Conservation (phyloP, 768 basidiomycete species). For the Steccherinum ochraceum region DNA sequence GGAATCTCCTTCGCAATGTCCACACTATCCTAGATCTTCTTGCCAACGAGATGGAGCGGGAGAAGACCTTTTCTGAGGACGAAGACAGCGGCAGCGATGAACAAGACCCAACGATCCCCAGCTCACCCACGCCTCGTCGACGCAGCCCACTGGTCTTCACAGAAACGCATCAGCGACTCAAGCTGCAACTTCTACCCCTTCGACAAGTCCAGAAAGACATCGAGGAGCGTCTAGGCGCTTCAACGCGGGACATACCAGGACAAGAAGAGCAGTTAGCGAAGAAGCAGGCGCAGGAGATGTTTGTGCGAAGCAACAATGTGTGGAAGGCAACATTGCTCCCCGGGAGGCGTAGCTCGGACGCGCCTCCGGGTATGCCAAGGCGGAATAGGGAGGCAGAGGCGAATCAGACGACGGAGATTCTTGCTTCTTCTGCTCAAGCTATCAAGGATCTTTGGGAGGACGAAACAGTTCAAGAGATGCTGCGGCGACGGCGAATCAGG, state of each 20-base stretch:
- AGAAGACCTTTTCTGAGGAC: neutral
- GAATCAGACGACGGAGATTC: slow-evolving; percentile 50
- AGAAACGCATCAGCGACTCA: slow-evolving; percentile 56
- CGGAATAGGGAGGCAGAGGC: slow-evolving; percentile 23
- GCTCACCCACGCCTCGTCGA: neutral
- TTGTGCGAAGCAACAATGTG: slow-evolving; percentile 21
- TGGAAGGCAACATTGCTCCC: slow-evolving; percentile 21
- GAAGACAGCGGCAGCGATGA: slow-evolving; percentile 5
- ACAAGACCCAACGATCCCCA: neutral
- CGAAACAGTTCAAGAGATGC: slow-evolving; percentile 51
- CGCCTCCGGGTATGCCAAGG: neutral
- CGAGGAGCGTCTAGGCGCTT: slow-evolving; percentile 54
- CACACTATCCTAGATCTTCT: slow-evolving; percentile 56
- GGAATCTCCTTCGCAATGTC: slow-evolving; percentile 75
- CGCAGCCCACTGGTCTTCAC: slow-evolving; percentile 35
- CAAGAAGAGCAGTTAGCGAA: neutral
- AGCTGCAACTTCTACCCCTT: slow-evolving; percentile 52
- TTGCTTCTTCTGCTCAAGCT: slow-evolving; percentile 57
- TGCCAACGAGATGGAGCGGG: slow-evolving; percentile 34
- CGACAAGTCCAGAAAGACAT: slow-evolving; percentile 51
- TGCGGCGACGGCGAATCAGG: slow-evolving; percentile 41
- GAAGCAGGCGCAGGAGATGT: slow-evolving; percentile 20
- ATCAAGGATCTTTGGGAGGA: slow-evolving; percentile 70
- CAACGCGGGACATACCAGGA: slow-evolving; percentile 37
- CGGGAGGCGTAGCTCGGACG: slow-evolving; percentile 9